A percentile compares a stretch with the other conserved stretches of the same genome.
Evolutionary conservation across 805 yeast species (phyloP).

Genomic region (Torulaspora maleeae): DNA sequence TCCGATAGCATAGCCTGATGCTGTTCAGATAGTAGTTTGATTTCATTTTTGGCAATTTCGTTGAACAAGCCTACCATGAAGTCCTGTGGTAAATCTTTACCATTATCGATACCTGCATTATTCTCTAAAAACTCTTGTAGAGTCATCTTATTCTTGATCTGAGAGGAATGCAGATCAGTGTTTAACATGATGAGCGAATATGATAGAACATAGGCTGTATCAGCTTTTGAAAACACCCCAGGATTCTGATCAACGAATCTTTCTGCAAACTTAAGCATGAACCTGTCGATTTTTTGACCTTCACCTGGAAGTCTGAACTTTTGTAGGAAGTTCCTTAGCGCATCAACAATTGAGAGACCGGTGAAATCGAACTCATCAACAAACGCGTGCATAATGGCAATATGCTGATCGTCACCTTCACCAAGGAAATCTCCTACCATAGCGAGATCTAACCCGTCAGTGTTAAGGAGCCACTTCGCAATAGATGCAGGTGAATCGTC

Average conservation of each 20-base stretch:
- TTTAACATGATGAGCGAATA: slow-evolving; percentile 90
- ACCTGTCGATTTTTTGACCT: slow-evolving; percentile 94
- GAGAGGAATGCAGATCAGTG: slow-evolving; percentile 89
- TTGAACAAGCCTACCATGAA: slow-evolving; percentile 62
- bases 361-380: slow-evolving; percentile 82
- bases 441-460: slow-evolving; percentile 76
- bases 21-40: slow-evolving; percentile 87
- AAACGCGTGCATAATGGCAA: slow-evolving; percentile 87
- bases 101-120: slow-evolving; percentile 90
- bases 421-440: slow-evolving; percentile 89
- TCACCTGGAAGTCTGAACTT: slow-evolving; percentile 95
- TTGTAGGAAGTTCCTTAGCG: slow-evolving; percentile 79
- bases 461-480: slow-evolving; percentile 68
- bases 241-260: slow-evolving; percentile 87
- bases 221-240: slow-evolving; percentile 82
- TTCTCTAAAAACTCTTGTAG: slow-evolving; percentile 79
- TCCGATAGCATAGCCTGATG: slow-evolving; percentile 83
- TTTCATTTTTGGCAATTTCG: slow-evolving; percentile 81
- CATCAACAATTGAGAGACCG: slow-evolving; percentile 68
- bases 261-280: slow-evolving; percentile 95
- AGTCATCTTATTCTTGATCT: slow-evolving; percentile 83
- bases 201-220: slow-evolving; percentile 86
- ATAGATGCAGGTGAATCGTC: slow-evolving; percentile 60
- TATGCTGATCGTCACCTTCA: slow-evolving; percentile 73
- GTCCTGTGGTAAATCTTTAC: slow-evolving; percentile 73